Evolutionary conservation across 2,329 filamentous ascomycete species (phyloP), one percentile per base, ranked within the genome.

Genomic region (Diaporthe sp.): DNA sequence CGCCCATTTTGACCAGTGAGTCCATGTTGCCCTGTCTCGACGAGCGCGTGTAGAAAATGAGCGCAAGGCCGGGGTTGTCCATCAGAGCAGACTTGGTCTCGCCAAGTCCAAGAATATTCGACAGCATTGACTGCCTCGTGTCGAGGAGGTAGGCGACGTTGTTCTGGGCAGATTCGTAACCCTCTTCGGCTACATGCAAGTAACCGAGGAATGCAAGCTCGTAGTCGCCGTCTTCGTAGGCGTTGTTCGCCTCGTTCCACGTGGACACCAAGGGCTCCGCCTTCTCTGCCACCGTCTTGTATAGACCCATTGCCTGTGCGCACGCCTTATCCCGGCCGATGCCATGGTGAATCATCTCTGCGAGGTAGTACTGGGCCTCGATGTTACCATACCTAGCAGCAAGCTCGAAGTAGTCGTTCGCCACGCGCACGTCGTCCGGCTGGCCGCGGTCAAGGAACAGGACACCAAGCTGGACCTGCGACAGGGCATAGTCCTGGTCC

Each of bases 1-100:
- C 97, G 53, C 97, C 97, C 94, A 98, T 98, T 86, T 99, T 99
- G 78, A 99, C 94, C 77, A 98, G 89, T 0, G 96, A 94, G 84
- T 99, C 97, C 61, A 98, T 93, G 79, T 99, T 99, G 62, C 93
- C 91, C 82, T 99, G 97, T 78, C 95, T 94, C 2, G 97, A 95
- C 13, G 96, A 98, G 49, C 97, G 92, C 0, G 96, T 98, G 95
- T 96, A 99, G 85, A 98, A 97, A 49, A 98, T 93, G 68, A 99
- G 88, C 1, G 95, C 95, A 4, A 98, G 84, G 7, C 84, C 82
- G 1, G 90, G 85, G 78, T 92, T 89, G 72, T 88, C 83, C 10
- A 92, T 83, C 12, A 91, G 83, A 22, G 79, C 78, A 4, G 84
- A 77, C 78, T 81, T 79, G 6, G 81, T 79, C 58, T 80, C 77